Conservation (phyloP, 176 grass and related monocot species). For the Microstegium vimineum region DNA sequence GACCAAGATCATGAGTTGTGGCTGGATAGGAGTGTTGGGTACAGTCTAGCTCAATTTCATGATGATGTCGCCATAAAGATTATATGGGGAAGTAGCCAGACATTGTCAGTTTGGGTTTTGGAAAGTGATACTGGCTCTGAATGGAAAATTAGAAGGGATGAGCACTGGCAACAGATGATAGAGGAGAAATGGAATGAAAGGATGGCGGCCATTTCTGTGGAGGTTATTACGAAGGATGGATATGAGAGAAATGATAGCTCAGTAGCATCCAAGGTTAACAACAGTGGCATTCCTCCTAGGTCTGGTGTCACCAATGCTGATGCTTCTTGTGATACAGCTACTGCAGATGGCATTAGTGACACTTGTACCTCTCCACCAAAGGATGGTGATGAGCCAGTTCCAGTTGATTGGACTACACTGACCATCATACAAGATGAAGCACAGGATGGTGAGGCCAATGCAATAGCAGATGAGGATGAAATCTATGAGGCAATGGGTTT, state of each 20-base stretch:
- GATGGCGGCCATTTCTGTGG: background rate
- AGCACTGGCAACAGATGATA: background rate
- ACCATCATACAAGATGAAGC: background rate
- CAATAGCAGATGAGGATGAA: background rate
- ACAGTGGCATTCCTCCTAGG: too few relatives aligned
- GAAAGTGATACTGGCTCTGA: too few relatives aligned
- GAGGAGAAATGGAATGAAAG: background rate
- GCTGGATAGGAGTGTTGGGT: too few relatives aligned
- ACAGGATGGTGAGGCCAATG: background rate
- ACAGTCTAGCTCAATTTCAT: too few relatives aligned
- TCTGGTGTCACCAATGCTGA: background rate
- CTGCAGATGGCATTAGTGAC: background rate
- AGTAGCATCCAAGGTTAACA: too few relatives aligned
- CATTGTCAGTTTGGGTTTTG: too few relatives aligned
- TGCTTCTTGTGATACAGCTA: background rate
- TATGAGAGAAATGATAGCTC: background rate
- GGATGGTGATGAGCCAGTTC: background rate
- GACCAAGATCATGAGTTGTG: too few relatives aligned
- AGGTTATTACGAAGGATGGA: background rate
- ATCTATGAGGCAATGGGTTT: too few relatives aligned
- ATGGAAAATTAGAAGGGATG: background rate
- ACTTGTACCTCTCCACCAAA: background rate
- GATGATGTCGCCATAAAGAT: too few relatives aligned
- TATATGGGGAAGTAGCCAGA: too few relatives aligned
- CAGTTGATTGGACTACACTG: background rate